A percentile compares a stretch with the other conserved stretches of the same genome.
phyloP scores from a whole-genome alignment of 306 rosid genomes.

The Trichosanthes cucumerina region DNA sequence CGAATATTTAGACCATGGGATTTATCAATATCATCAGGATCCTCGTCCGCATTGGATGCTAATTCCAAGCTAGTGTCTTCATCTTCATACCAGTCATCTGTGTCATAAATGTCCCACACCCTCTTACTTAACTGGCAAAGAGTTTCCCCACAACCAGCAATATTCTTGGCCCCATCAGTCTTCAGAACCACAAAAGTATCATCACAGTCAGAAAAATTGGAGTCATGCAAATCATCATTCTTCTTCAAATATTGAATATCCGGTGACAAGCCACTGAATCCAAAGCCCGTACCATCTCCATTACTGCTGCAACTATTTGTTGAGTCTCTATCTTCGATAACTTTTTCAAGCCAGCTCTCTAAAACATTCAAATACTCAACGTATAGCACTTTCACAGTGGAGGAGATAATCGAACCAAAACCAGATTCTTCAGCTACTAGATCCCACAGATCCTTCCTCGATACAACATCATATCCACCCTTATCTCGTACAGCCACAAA shows the following conservation, averaged over 20 bases:
- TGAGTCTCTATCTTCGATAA: slow-evolving; percentile 23
- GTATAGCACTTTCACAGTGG: slow-evolving; percentile 40
- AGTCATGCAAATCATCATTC: slow-evolving; percentile 6
- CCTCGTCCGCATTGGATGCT: not conserved
- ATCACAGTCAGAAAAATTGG: slow-evolving; percentile 16
- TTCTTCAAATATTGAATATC: slow-evolving; percentile 18
- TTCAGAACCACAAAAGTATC: slow-evolving; percentile 14
- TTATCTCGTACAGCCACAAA: slow-evolving; percentile 56
- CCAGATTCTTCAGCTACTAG: slow-evolving; percentile 51
- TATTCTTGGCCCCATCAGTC: slow-evolving; percentile 1
- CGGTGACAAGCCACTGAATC: slow-evolving; percentile 17
- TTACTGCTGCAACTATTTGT: slow-evolving; percentile 28
- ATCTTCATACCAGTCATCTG: not conserved
- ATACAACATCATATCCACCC: slow-evolving; percentile 56
- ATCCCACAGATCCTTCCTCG: slow-evolving; percentile 40
- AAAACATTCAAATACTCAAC: slow-evolving; percentile 40
- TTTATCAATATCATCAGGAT: not conserved
- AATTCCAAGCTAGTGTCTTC: slow-evolving; percentile 17
- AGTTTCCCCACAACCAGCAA: not conserved
- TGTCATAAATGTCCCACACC: not conserved
- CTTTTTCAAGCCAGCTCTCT: slow-evolving; percentile 32
- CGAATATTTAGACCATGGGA: not conserved
- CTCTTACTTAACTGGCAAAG: not conserved
- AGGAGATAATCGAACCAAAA: slow-evolving; percentile 28
- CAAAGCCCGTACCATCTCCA: slow-evolving; percentile 24